Evolutionary conservation across 345 rosid species (phyloP).

Genomic region (Melastoma malabathricum): DNA sequence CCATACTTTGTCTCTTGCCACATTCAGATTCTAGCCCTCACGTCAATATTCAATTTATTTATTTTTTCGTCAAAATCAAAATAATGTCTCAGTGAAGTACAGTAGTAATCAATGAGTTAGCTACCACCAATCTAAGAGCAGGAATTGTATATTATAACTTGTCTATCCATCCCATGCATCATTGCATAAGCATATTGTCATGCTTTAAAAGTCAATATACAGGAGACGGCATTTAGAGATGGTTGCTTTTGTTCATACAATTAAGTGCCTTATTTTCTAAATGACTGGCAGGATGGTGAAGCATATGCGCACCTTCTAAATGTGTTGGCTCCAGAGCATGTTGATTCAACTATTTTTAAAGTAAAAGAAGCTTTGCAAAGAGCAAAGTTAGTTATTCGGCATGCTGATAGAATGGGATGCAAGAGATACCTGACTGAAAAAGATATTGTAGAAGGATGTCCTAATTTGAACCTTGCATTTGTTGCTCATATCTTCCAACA

Average conservation of each 20-base stretch:
- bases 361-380: slow-evolving; percentile 44
- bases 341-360: slow-evolving; percentile 42
- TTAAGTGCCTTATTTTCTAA: slow-evolving; percentile 5
- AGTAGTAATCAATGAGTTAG: too few species aligned
- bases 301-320: slow-evolving; percentile 87
- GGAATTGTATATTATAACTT: too few species aligned
- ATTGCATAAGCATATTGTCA: too few species aligned
- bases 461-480: slow-evolving; percentile 94
- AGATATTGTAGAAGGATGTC: slow-evolving; percentile 93
- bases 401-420: slow-evolving; percentile 97
- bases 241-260: not conserved
- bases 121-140: too few species aligned
- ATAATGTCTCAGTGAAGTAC: too few species aligned
- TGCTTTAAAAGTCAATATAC: too few species aligned
- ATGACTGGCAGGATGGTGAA: slow-evolving; percentile 73
- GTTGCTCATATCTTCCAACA: slow-evolving; percentile 98
- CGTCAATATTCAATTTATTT: too few species aligned
- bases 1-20: not conserved
- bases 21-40: slow-evolving; percentile 4
- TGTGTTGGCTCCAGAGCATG: slow-evolving; percentile 81
- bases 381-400: slow-evolving; percentile 88
- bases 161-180: too few species aligned
- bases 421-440: slow-evolving; percentile 90
- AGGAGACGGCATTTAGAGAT: not conserved
- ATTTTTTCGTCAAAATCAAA: too few species aligned